Percentiles rank a stretch among this genome's conserved stretches.
phyloP scores from a whole-genome alignment of 768 basidiomycete species.

The Suillus fuscotomentosus region DNA sequence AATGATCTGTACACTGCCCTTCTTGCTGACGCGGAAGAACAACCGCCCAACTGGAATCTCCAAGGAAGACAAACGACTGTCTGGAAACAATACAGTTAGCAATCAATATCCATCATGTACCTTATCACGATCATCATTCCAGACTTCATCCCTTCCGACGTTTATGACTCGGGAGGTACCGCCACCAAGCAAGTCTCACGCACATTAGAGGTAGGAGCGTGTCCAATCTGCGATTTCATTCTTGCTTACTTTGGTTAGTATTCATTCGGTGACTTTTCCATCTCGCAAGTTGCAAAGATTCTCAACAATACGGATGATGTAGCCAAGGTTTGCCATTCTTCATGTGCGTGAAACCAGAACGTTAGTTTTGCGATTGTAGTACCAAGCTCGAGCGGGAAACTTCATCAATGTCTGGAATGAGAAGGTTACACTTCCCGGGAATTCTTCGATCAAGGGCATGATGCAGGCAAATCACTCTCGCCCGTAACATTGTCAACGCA shows the following conservation, averaged over 20 bases:
- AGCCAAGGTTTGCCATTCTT: conserved; percentile 40
- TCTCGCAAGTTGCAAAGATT: conserved; percentile 60
- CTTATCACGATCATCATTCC: background rate
- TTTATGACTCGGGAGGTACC: conserved; percentile 43
- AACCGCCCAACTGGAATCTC: conserved; percentile 61
- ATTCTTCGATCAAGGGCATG: conserved; percentile 49
- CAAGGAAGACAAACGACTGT: conserved; percentile 57
- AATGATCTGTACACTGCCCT: conserved; percentile 54
- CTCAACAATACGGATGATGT: conserved; percentile 50
- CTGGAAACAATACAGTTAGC: conserved; percentile 53
- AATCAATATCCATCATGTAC: background rate
- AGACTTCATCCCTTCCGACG: conserved; percentile 32
- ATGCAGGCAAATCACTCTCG: conserved; percentile 45
- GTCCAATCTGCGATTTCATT: background rate
- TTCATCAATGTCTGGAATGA: conserved; percentile 62
- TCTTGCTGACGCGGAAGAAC: conserved; percentile 55
- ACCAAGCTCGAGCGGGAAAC: conserved; percentile 51
- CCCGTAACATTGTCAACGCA: background rate
- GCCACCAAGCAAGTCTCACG: conserved; percentile 63
- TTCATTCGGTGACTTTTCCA: conserved; percentile 62
- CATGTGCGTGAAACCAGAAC: background rate
- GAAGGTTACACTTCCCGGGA: conserved; percentile 49
- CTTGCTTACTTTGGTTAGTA: conserved; percentile 36
- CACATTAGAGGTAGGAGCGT: conserved; percentile 48
- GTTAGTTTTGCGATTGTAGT: conserved; percentile 34